Base-by-base conservation (phyloP, 768 basidiomycete species). In the Kwoniella sp. region DNA sequence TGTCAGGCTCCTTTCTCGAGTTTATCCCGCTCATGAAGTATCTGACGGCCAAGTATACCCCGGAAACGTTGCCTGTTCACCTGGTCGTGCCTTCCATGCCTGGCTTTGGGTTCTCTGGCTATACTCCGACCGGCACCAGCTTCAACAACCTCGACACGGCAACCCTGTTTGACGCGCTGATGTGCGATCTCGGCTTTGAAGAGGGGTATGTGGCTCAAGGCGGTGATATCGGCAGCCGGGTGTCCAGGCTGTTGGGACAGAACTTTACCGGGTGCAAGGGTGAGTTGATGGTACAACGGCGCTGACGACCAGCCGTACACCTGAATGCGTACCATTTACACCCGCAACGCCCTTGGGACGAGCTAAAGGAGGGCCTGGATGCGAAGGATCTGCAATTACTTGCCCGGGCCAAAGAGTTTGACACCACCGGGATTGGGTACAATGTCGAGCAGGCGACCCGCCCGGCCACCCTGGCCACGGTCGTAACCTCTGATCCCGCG, bases 141-240 rank as follows among this genome's bases (percentile, higher is more conserved):
- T 66, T 70, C 22, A 45, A 44, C 3, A 50, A 59, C n/a, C 32
- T 53, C 23, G 65, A 71, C 33, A 54, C 69, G 12, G 65, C 62
- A 9, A 49, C 48, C 28, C 39, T 73, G 3, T 60, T 71, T 47
- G 56, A 71, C 29, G 34, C 53, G 20, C 55, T 75, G 19, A 72
- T 75, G 72, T 46, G 59, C 14, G 70, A 67, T n/a, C 46, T 74
- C n/a, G 73, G 72, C 3, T 67, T 71, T 23, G 57, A 51, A 4
- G 51, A 44, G 19, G 46, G 55, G n/a, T 75, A 75, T 46, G 60
- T 69, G 2, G 69, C 65, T 1, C 73, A 75, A 47, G 73, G 74
- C 17, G 69, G 73, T 0, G 74, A 75, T 65, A 62, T 75, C 4
- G 74, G 73, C 9, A 56, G 57, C 45, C 53, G 34, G 15, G 47